Evolutionary conservation across 1,139 yeast genomes (phyloP), one percentile per base, ranked within the genome.

Genomic region (Wickerhamiella pararugosa): DNA sequence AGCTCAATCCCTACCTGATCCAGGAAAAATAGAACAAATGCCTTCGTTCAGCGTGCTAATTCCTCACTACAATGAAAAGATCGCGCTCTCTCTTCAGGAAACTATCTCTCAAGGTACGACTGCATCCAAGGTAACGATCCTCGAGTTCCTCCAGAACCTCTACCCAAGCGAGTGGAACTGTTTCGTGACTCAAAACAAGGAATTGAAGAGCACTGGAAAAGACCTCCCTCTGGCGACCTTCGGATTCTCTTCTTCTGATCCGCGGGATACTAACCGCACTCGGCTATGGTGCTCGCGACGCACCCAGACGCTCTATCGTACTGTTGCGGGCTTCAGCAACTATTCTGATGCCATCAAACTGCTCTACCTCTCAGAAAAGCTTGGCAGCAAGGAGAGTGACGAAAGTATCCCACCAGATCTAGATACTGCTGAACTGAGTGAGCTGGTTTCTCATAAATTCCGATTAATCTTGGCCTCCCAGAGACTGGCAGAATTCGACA

Each of bases 21-120:
- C 92, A 0, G 62, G 70, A 9, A 76, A 87, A 0, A 73, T 79
- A 1, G 75, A 75, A 43, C 67, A 79, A n/a, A 75, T 82, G 76
- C 94, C 95, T 0, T 58, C 79, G 0, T 83, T 84, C 51, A 79
- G 94, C 0, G 94, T 84, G 0, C 60, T 84, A 38, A 66, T 83
- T n/a, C 94, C 95, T 0, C 95, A 84, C 56, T 84, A 78, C 54
- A 68, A 78, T 0, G 95, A 84, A 54, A 81, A 77, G 55, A 79
- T 84, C 26, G 57, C 81, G 5, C 57, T 82, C 7, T 65, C 74
- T 2, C 59, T 83, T 42, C 70, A 67, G 45, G 94, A 84, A 52
- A 36, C 51, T 1, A 71, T 81, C 37, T 73, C 69, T 43, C 87
- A 76, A 47, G 69, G 70, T 42, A 73, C 73, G 37, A 59, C 62